These are phyloP conservation scores for Ceriops tagal DNA, from an alignment of 345 rosid genomes.

Conservation along the genomic window DNA sequence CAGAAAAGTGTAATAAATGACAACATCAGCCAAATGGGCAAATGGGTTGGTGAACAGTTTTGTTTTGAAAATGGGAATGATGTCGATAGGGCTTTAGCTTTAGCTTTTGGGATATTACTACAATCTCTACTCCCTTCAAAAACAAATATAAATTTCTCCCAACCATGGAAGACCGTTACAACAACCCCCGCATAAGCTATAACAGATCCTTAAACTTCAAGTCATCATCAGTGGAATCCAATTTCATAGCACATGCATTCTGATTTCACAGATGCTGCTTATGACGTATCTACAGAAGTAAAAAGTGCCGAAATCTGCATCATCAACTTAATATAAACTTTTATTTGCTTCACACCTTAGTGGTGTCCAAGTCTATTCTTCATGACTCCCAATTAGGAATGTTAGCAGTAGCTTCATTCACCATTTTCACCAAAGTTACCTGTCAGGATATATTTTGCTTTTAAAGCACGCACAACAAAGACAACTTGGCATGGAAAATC, in stretches of 20 bases:
- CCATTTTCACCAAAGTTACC: constrained; percentile 91
- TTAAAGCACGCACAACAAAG: not conserved
- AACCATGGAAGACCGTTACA: too few relatives aligned
- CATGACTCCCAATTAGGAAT: constrained; percentile 73
- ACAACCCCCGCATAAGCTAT: not conserved
- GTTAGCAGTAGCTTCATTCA: constrained; percentile 86
- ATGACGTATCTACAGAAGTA: not conserved
- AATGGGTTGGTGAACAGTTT: too few relatives aligned
- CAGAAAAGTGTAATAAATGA: too few relatives aligned
- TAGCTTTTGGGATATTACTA: too few relatives aligned
- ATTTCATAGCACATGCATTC: not conserved
- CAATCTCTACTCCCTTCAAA: too few relatives aligned
- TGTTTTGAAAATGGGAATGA: too few relatives aligned
- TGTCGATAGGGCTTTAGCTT: too few relatives aligned
- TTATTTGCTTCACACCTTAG: not conserved
- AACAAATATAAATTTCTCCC: too few relatives aligned
- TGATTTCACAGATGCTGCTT: not conserved
- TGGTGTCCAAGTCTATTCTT: not conserved
- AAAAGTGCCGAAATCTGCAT: not conserved
- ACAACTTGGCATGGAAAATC: not conserved
- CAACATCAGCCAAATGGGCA: too few relatives aligned
- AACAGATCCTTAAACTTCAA: not conserved
- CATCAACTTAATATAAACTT: not conserved
- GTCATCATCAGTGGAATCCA: not conserved
- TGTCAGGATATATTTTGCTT: constrained; percentile 27